These are phyloP conservation scores for Wickerhamiella qilinensis DNA, from an alignment of 805 yeast species.

Conservation along the genomic window DNA sequence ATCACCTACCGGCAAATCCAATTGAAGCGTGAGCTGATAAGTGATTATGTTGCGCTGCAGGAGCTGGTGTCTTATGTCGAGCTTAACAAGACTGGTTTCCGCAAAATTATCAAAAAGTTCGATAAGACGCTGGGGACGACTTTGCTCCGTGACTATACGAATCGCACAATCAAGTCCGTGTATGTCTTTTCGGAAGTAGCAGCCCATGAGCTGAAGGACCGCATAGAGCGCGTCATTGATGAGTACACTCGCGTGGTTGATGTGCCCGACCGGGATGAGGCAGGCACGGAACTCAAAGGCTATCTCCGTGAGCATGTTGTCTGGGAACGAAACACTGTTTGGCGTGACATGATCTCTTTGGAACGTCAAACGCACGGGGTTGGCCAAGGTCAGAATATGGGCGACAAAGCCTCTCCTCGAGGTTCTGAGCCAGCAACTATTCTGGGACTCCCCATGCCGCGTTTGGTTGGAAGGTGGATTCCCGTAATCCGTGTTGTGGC, in stretches of 20 bases:
- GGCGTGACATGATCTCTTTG: constrained; percentile 90
- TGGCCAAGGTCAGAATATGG: constrained; percentile 9
- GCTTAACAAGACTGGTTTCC: constrained; percentile 74
- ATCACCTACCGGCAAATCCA: not conserved
- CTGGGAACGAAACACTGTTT: constrained; percentile 94
- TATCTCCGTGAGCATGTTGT: constrained; percentile 81
- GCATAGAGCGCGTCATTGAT: constrained; percentile 36
- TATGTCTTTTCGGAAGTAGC: constrained; percentile 40
- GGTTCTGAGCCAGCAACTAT: not conserved
- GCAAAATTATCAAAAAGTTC: constrained; percentile 80
- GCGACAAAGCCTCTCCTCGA: constrained; percentile 11
- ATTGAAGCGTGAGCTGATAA: constrained; percentile 5
- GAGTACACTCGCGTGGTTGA: constrained; percentile 39
- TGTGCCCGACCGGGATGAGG: constrained; percentile 30
- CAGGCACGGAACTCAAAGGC: constrained; percentile 29
- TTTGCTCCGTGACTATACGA: constrained; percentile 43
- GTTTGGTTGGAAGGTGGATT: constrained; percentile 6
- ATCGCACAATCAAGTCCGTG: constrained; percentile 28
- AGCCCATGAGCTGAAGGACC: constrained; percentile 30
- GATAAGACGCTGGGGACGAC: constrained; percentile 62
- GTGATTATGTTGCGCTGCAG: constrained; percentile 47
- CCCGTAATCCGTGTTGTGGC: not conserved
- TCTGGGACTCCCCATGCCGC: constrained; percentile 5
- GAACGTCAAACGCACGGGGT: constrained; percentile 80
- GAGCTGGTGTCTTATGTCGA: constrained; percentile 75